Evolutionary conservation across 2,329 filamentous ascomycete species (phyloP).

Genomic region (Metarhizium anisopliae): DNA sequence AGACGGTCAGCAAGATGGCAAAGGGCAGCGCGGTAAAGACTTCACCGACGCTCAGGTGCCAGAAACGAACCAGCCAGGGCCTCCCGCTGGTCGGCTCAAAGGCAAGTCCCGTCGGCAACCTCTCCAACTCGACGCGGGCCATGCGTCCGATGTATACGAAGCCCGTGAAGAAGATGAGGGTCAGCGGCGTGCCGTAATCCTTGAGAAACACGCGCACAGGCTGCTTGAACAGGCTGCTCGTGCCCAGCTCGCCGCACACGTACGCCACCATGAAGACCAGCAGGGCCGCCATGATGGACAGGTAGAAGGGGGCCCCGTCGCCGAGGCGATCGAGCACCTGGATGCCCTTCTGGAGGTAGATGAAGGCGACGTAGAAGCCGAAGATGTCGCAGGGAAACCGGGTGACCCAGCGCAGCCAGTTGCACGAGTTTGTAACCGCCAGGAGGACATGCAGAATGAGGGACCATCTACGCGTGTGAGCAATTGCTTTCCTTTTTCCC

Average conservation of each 20-base stretch:
- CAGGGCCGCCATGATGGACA: constrained; percentile 67
- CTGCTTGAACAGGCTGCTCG: constrained; percentile 63
- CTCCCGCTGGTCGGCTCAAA: constrained; percentile 71
- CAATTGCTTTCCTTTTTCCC: neutral
- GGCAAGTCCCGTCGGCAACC: constrained; percentile 64
- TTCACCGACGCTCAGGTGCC: constrained; percentile 63
- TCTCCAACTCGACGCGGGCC: constrained; percentile 58
- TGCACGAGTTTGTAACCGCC: constrained; percentile 78
- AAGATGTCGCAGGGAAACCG: constrained; percentile 91
- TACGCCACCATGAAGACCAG: constrained; percentile 74
- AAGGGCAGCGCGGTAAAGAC: constrained; percentile 84
- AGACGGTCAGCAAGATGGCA: constrained; percentile 68
- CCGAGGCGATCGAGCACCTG: constrained; percentile 76
- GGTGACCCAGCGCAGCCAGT: constrained; percentile 81
- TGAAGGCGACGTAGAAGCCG: constrained; percentile 86
- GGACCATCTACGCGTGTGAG: constrained; percentile 52
- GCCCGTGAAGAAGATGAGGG: constrained; percentile 79
- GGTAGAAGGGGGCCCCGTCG: constrained; percentile 58
- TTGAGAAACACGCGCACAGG: constrained; percentile 74
- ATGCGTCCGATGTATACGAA: constrained; percentile 84
- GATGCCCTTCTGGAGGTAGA: constrained; percentile 85
- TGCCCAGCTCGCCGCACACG: constrained; percentile 61
- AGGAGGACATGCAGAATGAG: constrained; percentile 77
- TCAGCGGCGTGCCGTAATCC: constrained; percentile 80
- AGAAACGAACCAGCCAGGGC: constrained; percentile 72